Base-by-base conservation (phyloP, 805 yeast genomes). In the Starmerella sirachaensis region DNA sequence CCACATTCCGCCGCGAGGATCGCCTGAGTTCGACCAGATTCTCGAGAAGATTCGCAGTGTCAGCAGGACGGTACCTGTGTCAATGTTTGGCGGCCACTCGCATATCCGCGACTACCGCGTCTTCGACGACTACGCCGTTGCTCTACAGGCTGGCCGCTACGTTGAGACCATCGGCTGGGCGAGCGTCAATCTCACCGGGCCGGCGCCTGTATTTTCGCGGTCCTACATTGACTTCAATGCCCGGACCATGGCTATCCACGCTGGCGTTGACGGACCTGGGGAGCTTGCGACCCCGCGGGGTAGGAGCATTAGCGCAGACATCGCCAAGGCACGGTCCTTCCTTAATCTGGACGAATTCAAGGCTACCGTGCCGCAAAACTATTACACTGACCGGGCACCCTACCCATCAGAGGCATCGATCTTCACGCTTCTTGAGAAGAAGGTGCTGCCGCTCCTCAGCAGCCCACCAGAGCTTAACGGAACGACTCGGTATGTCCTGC, bases 61-160 rank as follows among this genome's bases (percentile, higher is more conserved):
- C 24, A 79, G 72, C 53, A 82, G 86, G 7, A 55, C 65, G 25
- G 66, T 69, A 0, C 63, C 74, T 1, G 80, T 86, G 35, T 91
- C 82, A 53, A 80, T 81, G 56, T 80, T 86, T 59, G 96, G 95
- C 2, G 96, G 95, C 1, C 96, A 86, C 60, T 78, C 93, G 25
- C 96, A 86, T 55, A 74, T 86, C 17, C 66, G 96, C 46, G 96
- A 86, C 58, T 85, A 79, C 56, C 67, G 69, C 6, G 61, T 72
- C 3, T 64, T 74, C 41, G 96, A 86, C 54, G 60, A 63, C 2
- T 60, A 59, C 35, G 69, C 85, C 21, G 73, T 82, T 1, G 94
- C 76, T 0, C 58, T 86, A 18, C 93, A 86, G 61, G 78, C 93
- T 51, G 96, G 96, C 0, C 65, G 94, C 33, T 86, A 80, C 54